Evolutionary conservation across 2,329 filamentous ascomycete genomes (phyloP).

Genomic region (Alternaria alternata): DNA sequence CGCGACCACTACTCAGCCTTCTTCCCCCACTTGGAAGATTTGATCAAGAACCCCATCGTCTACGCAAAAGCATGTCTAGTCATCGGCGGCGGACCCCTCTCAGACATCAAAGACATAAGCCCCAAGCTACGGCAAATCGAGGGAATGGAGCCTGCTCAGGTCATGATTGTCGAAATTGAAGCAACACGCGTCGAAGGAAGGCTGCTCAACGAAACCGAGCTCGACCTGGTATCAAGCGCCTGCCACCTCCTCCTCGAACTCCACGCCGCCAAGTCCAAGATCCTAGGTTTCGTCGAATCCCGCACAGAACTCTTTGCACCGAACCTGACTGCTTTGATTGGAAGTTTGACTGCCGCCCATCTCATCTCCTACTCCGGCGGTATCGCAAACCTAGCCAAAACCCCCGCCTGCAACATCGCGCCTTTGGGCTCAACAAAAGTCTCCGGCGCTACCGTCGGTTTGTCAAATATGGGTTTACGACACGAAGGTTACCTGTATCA

Average conservation of each 20-base stretch:
- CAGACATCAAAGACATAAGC: slow-evolving; percentile 83
- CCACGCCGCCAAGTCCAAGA: slow-evolving; percentile 82
- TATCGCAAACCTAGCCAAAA: slow-evolving; percentile 86
- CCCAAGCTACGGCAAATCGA: slow-evolving; percentile 76
- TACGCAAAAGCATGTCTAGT: slow-evolving; percentile 96
- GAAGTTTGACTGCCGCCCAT: slow-evolving; percentile 91
- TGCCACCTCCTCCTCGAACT: slow-evolving; percentile 90
- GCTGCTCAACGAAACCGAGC: slow-evolving; percentile 76
- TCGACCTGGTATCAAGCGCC: slow-evolving; percentile 76
- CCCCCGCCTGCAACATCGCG: slow-evolving; percentile 89
- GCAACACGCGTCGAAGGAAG: slow-evolving; percentile 87
- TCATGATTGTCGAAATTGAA: slow-evolving; percentile 97
- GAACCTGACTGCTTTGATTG: slow-evolving; percentile 88
- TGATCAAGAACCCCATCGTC: slow-evolving; percentile 90
- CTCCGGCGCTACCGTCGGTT: slow-evolving; percentile 75
- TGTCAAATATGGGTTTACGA: slow-evolving; percentile 88
- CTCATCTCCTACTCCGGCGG: slow-evolving; percentile 95
- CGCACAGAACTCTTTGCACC: slow-evolving; percentile 97
- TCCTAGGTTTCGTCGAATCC: slow-evolving; percentile 95
- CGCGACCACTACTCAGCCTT: slow-evolving; percentile 93
- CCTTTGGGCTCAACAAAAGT: slow-evolving; percentile 91
- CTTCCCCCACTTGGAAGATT: slow-evolving; percentile 89
- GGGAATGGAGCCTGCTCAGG: slow-evolving; percentile 79
- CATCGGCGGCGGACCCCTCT: slow-evolving; percentile 88
- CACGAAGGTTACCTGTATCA: slow-evolving; percentile 95